Conservation (phyloP, 169 alveolate genomes). For the Plasmodium berghei region DNA sequence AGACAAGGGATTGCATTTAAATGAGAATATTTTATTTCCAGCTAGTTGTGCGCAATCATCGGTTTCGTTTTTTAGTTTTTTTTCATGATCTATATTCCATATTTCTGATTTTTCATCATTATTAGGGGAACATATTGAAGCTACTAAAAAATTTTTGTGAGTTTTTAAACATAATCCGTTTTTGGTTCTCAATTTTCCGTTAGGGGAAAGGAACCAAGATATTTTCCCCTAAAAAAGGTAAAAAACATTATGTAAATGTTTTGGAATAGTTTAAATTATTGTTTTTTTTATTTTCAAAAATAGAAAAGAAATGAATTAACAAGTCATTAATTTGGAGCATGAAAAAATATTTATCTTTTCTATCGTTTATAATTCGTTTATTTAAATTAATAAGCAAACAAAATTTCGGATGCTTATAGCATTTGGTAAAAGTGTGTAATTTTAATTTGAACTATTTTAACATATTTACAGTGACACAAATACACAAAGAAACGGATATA, state of each 20-base stretch:
- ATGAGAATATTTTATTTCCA: constrained; percentile 66
- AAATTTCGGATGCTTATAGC: too few relatives aligned
- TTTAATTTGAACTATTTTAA: too few relatives aligned
- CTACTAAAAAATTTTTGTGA: constrained; percentile 54
- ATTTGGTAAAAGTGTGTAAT: too few relatives aligned
- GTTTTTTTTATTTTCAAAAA: too few relatives aligned
- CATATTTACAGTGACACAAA: too few relatives aligned
- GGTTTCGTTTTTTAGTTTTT: constrained; percentile 48
- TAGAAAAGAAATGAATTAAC: too few relatives aligned
- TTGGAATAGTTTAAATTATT: too few relatives aligned
- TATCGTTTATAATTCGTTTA: too few relatives aligned
- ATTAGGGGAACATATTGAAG: constrained; percentile 61
- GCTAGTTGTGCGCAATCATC: constrained; percentile 66
- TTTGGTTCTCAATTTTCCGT: constrained; percentile 44
- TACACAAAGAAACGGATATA: too few relatives aligned
- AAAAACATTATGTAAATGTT: neutral
- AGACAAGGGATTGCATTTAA: constrained; percentile 53
- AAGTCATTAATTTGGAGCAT: too few relatives aligned
- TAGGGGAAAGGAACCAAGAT: constrained; percentile 33
- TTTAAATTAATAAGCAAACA: too few relatives aligned
- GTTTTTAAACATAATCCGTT: constrained; percentile 74
- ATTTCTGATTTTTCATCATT: constrained; percentile 63
- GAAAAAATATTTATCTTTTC: too few relatives aligned
- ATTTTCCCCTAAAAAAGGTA: constrained; percentile 32
- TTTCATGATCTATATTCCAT: constrained; percentile 62